Base-by-base conservation (phyloP, 2,329 filamentous ascomycete species). In the Sclerotinia nivalis region DNA sequence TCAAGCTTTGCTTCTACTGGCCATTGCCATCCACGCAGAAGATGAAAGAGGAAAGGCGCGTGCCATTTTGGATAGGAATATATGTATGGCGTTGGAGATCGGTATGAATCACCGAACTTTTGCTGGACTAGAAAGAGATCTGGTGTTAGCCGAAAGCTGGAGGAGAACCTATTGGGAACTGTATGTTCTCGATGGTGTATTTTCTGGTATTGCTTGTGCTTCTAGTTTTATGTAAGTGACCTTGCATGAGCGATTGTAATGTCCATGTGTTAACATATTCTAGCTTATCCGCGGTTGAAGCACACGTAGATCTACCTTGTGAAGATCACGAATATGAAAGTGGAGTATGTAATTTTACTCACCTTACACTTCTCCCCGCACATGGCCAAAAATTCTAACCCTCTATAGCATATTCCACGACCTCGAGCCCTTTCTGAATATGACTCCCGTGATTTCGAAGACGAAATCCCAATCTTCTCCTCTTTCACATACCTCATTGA, bases 31-130 rank as follows among this genome's bases (percentile, higher is more conserved):
- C 0, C 82, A 82, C 47, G 82, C 80, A 74, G 70, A 76, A 10
- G 75, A 76, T 13, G 71, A 78, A 1, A 75, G 75, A 8, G 49
- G 69, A 0, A 71, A 76, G 10, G 74, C 79, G 0, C 74, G 77
- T 12, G 28, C 49, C 0, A 71, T 81, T 43, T 76, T 82, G 66
- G 79, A 83, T 15, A 80, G 81, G 20, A 89, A 89, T 0, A 84
- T 87, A 15, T 81, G 84, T 4, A 73, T 91, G 47, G 89, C 89
- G 0, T 79, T 91, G 2, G 83, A 87, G 8, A 77, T 92, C 2
- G 85, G 87, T 1, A 84, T 92, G 82, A 83, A 91, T 69, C 82
- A 81, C 1, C 79, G 81, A 28, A 82, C 84, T 0, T 92, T 86
- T 74, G 85, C 88, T 0, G 74, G 79, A 52, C 71, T 75, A 47